These are phyloP conservation scores for Aspergillus viridinutans DNA, from an alignment of 2,329 filamentous ascomycete species.

Conservation along the genomic window DNA sequence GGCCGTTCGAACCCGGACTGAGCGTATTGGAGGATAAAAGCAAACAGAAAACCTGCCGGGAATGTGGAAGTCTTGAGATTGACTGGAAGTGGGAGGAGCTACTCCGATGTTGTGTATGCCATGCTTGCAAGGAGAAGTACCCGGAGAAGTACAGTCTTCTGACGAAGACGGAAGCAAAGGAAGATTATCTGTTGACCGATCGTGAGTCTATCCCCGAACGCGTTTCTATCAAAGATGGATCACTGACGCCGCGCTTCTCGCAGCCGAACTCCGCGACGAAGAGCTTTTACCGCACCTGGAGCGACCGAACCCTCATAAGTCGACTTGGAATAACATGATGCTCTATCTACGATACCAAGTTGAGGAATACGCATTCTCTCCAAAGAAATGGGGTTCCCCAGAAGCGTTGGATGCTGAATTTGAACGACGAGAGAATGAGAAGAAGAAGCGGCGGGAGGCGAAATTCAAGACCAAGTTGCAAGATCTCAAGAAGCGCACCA, in stretches of 20 bases:
- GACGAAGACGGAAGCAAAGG: conserved; percentile 92
- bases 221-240: background rate
- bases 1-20: conserved; percentile 85
- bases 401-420: conserved; percentile 88
- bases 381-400: conserved; percentile 82
- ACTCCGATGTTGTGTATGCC: conserved; percentile 71
- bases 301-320: conserved; percentile 90
- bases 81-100: conserved; percentile 93
- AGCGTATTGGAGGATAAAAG: conserved; percentile 64
- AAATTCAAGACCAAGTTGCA: conserved; percentile 87
- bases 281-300: conserved; percentile 83
- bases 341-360: conserved; percentile 90
- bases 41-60: conserved; percentile 70
- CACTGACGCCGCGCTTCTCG: conserved; percentile 5
- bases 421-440: conserved; percentile 69
- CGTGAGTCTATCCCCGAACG: conserved; percentile 50
- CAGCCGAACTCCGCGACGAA: conserved; percentile 83
- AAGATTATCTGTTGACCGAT: conserved; percentile 94
- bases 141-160: conserved; percentile 93
- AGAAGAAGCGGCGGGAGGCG: conserved; percentile 80
- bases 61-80: conserved; percentile 80
- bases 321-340: conserved; percentile 98
- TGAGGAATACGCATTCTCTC: conserved; percentile 81
- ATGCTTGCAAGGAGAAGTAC: conserved; percentile 77
- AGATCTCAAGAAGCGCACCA: conserved; percentile 87